Evolutionary conservation across 1,284 basidiomycete genomes (phyloP), one percentile per base, ranked within the genome.

Genomic region (Rhodotorula sp.): DNA sequence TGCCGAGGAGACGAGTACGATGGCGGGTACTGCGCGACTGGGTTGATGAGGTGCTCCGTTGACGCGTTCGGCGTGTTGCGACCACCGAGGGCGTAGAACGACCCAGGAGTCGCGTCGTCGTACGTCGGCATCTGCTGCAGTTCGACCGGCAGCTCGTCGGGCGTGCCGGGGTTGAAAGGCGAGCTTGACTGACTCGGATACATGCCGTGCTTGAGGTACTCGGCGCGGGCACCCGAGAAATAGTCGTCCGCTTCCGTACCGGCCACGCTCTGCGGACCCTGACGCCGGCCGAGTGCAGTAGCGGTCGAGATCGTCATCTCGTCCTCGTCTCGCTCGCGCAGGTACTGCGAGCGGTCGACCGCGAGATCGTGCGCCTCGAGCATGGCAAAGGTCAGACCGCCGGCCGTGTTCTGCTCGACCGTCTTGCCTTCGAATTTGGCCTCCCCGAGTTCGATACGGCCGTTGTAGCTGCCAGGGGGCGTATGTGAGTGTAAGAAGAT

Each of bases 341-440:
- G 70, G 67, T 78, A 80, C 47, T 77, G 76, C 58, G 73, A 70
- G 7, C 78, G 75, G 66, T 77, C 77, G 67, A 77, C 75, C 48
- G 73, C 66, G 15, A 80, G 71, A 58, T 80, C 76, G 65, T 76
- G 74, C 51, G 75, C 90, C 49, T 79, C 80, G 58, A 81, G 73
- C 48, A 80, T 76, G 23, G 79, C 79, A 71, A 81, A 80, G 62
- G 77, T 78, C 46, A 81, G 73, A 4, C 80, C 80, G 63, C 88
- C 90, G 3, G 90, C 87, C 84, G 89, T 85, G 79, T 86, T 87
- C 81, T 88, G 87, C 10, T 90, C 90, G 49, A 89, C 89, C 79
- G 89, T 89, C 79, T 91, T 90, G 65, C 87, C 85, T 79, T 92
- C 78, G 78, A 87, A 87, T 29, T 89, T 84, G 73, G 87, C 84